Conservation (phyloP, 1,284 basidiomycete species). For the Marasmius fiardii region DNA sequence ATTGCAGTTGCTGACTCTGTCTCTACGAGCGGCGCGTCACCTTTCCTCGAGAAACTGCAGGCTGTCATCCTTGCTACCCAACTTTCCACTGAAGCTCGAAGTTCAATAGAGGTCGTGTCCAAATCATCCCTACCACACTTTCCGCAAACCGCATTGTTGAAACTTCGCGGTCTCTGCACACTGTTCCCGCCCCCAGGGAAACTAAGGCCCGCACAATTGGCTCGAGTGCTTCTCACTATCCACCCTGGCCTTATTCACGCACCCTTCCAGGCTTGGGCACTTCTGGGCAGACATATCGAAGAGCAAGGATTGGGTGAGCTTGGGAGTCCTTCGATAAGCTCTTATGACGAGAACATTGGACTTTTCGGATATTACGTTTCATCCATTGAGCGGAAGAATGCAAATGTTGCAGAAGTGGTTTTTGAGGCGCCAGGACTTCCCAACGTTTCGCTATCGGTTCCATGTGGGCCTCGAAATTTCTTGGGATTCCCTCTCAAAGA, state of each 20-base stretch:
- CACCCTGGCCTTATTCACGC: slow-evolving; percentile 54
- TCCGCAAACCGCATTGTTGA: slow-evolving; percentile 58
- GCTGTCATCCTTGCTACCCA: slow-evolving; percentile 59
- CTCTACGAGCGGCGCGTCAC: background rate
- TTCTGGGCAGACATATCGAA: slow-evolving; percentile 50
- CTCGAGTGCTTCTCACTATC: slow-evolving; percentile 48
- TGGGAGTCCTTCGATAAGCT: slow-evolving; percentile 41
- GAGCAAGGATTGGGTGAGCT: slow-evolving; percentile 52
- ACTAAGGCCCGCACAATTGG: slow-evolving; percentile 44
- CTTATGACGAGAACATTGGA: slow-evolving; percentile 38
- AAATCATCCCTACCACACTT: slow-evolving; percentile 54
- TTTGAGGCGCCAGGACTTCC: slow-evolving; percentile 33
- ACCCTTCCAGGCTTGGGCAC: slow-evolving; percentile 57
- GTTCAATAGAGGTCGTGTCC: slow-evolving; percentile 47
- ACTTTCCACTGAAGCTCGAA: slow-evolving; percentile 53
- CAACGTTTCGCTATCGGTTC: slow-evolving; percentile 32
- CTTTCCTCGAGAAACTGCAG: slow-evolving; percentile 27
- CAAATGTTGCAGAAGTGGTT: slow-evolving; percentile 34
- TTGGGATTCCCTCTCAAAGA: slow-evolving; percentile 36
- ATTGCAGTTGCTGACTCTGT: slow-evolving; percentile 34
- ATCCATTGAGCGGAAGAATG: slow-evolving; percentile 37
- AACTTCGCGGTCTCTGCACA: slow-evolving; percentile 41
- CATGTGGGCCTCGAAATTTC: slow-evolving; percentile 44
- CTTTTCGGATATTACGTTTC: slow-evolving; percentile 49
- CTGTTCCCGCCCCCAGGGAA: slow-evolving; percentile 44